Conservation (phyloP, 1,284 basidiomycete genomes). For the Ceratobasidium sp. region DNA sequence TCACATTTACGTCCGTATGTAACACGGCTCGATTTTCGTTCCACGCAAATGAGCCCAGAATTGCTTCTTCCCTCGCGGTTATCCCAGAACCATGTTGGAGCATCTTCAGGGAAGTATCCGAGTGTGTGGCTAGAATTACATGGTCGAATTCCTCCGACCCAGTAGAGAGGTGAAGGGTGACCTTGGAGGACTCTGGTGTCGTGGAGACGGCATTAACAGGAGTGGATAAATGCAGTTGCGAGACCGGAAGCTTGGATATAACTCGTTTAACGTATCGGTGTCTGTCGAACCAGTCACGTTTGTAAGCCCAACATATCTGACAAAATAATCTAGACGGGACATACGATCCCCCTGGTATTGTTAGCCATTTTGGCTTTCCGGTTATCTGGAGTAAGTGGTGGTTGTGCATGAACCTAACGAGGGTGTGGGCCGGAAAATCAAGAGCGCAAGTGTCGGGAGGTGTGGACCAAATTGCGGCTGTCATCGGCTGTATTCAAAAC, state of each 20-base stretch:
- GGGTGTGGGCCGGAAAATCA: conserved; percentile 79
- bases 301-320: conserved; percentile 4
- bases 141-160: conserved; percentile 73
- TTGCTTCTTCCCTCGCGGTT: conserved; percentile 69
- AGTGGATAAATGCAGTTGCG: conserved; percentile 72
- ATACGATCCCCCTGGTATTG: conserved; percentile 79
- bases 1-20: conserved; percentile 73
- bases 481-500: conserved; percentile 72
- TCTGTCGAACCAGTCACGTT: no score
- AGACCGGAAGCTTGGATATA: conserved; percentile 66
- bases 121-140: conserved; percentile 84
- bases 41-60: conserved; percentile 75
- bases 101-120: conserved; percentile 74
- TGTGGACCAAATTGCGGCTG: conserved; percentile 85
- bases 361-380: conserved; percentile 83
- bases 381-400: conserved; percentile 83
- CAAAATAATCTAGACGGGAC: conserved; percentile 45
- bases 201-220: conserved; percentile 63
- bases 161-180: conserved; percentile 62
- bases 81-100: conserved; percentile 67
- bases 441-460: conserved; percentile 78
- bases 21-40: conserved; percentile 78
- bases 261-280: conserved; percentile 77
- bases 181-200: conserved; percentile 51
- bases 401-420: conserved; percentile 84